Percentiles rank a stretch among this genome's conserved stretches.
phyloP scores from a whole-genome alignment of 257 asterid species.

The Solanum ahanhuiri region DNA sequence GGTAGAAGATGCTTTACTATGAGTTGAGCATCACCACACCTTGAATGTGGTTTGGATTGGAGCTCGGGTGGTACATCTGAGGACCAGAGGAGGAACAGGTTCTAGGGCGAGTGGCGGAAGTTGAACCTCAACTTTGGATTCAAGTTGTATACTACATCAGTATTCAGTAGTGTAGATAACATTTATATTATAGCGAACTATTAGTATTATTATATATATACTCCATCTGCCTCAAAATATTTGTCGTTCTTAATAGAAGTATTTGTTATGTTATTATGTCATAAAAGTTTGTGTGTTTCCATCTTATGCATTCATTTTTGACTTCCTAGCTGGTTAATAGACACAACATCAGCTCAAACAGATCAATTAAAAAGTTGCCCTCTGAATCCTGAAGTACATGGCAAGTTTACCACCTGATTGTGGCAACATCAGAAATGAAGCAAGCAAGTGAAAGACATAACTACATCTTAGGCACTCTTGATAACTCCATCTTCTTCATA shows the following conservation, averaged over 20 bases:
- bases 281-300: not conserved
- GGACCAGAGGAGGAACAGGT: not conserved
- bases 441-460: not conserved
- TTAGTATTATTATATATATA: not conserved
- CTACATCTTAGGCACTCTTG: not conserved
- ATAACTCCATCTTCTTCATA: not conserved
- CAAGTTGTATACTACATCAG: not conserved
- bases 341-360: not conserved
- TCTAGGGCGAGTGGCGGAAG: not conserved
- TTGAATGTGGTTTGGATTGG: not conserved
- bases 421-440: not conserved
- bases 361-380: not conserved
- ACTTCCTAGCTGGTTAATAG: not conserved
- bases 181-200: not conserved
- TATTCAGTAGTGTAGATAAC: not conserved
- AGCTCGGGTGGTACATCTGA: not conserved
- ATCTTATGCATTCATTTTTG: not conserved
- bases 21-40: not conserved
- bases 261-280: not conserved
- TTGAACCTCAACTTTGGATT: not conserved
- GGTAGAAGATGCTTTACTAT: not conserved
- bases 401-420: not conserved
- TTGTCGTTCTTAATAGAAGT: not conserved
- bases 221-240: not conserved
- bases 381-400: not conserved